Base-by-base conservation (phyloP, 305 asterid genomes). In the Plantago lanceolata region DNA sequence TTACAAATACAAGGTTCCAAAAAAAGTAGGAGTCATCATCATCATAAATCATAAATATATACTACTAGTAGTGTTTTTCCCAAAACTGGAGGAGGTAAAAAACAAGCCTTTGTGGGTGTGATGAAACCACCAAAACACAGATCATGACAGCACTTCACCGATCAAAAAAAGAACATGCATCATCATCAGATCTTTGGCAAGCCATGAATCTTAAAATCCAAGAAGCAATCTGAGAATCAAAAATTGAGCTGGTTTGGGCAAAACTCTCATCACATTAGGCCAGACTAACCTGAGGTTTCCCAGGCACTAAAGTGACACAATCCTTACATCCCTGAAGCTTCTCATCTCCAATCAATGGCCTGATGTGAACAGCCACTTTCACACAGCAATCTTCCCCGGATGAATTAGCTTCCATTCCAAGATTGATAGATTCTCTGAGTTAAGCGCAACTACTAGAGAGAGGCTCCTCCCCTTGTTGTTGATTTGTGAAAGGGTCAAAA, bases 231-330 rank as follows among this genome's bases (percentile, higher is more conserved):
- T 33, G n/a, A n/a, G n/a, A n/a, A n/a, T n/a, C n/a, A n/a, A 72
- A 67, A 69, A 3, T 53, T 21, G 28, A 52, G 28, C n/a, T 52
- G 14, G 59, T 2, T 53, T 61, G 29, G 65, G 56, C 56, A 69
- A 71, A 75, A 44, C 71, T 79, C 64, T 72, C 59, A 70, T 56
- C 78, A 72, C 87, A 84, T 77, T n/a, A n/a, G n/a, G n/a, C n/a
- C n/a, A n/a, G n/a, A n/a, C n/a, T n/a, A n/a, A n/a, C 99, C 99
- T 94, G 99, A 74, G 96, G 97, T 72, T 94, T 94, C 70, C 87
- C 93, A 66, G 89, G 75, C 45, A 78, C 88, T 33, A 94, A 76
- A 56, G 96, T 68, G 19, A 86, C 97, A 75, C 99, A 94, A 77
- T 94, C 99, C 69, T 90, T 82, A 75, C 99, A 94, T 37, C 96